A percentile compares a stretch with the other conserved stretches of the same genome.
These are phyloP conservation scores for Helicocarpus griseus DNA, from an alignment of 2,329 filamentous ascomycete genomes.

Conservation along the genomic window DNA sequence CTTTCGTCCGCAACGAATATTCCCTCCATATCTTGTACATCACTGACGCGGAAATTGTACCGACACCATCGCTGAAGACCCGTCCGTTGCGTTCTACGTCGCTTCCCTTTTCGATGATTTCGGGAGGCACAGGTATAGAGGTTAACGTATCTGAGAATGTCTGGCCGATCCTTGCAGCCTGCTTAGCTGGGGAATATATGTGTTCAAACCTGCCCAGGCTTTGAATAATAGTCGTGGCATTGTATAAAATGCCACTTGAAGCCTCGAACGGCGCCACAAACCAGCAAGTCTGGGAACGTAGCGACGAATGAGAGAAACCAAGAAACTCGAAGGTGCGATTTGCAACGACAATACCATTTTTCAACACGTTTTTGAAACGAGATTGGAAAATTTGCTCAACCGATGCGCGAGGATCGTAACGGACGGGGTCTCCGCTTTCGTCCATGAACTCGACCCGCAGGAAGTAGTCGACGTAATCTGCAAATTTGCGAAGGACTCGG, in stretches of 20 bases:
- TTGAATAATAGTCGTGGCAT: constrained; percentile 33
- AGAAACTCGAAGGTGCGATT: constrained; percentile 57
- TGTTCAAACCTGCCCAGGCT: constrained; percentile 41
- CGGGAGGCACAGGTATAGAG: constrained; percentile 42
- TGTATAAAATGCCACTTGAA: constrained; percentile 19
- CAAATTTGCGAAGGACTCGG: constrained; percentile 58
- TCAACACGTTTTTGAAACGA: constrained; percentile 53
- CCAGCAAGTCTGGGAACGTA: constrained; percentile 62
- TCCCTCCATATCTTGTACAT: constrained; percentile 50
- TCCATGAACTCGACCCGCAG: constrained; percentile 64
- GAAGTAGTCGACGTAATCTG: constrained; percentile 52
- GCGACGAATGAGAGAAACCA: constrained; percentile 70
- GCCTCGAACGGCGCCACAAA: constrained; percentile 41
- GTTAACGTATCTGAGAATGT: constrained; percentile 67
- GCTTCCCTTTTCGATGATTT: constrained; percentile 16
- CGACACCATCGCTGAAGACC: constrained; percentile 71
- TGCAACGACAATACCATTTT: constrained; percentile 52
- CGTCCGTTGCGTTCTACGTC: constrained; percentile 37
- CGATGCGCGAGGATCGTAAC: constrained; percentile 44
- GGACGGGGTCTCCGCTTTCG: constrained; percentile 58
- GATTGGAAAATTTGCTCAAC: constrained; percentile 43
- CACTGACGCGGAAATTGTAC: constrained; percentile 56
- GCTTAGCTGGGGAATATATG: constrained; percentile 48
- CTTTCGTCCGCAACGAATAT: constrained; percentile 15
- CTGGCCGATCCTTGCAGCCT: constrained; percentile 51